Evolutionary conservation across 495 filamentous ascomycete genomes (phyloP), one percentile per base, ranked within the genome.

Genomic region (Usnea hakonensis): DNA sequence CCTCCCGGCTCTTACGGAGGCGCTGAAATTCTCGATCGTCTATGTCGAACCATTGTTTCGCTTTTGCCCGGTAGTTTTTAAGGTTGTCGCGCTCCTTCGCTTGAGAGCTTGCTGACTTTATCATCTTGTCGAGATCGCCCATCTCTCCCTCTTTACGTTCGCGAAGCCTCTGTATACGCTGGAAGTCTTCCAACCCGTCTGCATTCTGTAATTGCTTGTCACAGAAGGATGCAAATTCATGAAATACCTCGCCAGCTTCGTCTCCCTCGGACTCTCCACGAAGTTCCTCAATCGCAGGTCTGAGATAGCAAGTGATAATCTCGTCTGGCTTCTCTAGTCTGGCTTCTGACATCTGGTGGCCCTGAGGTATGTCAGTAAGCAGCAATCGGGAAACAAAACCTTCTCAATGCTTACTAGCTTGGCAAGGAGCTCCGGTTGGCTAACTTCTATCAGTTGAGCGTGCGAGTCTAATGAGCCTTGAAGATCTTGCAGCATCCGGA

Each of bases 141-240:
- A 95, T 81, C 72, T 97, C 90, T 52, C 83, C 81, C 65, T 86
- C 84, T 72, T 96, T 96, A 57, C 85, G 87, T 65, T 90, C 79
- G 65, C 87, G 86, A 32, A 97, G 78, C 66, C 85, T 90, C 68
- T 90, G 79, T 40, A 96, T 80, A 17, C 94, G 87, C 50, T 85
- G 81, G 63, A 95, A 85, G 64, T 99, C 94, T 70, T 96, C 91
- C 23, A 90, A 74, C 57, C 85, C 84, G 57, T 92, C 90, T 3
- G 85, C 81, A 69, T 91, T 93, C 62, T 95, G 85, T 16, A 97
- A 77, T 70, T 97, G 94, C 65, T 88, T 85, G 71, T 99, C 93
- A 70, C 94, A 99, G 68, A 97, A 99, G 58, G 84, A 83, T 58
- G 94, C 94, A 72, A 96, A 97, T 64, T 94, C 89, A 71, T 97